Evolutionary conservation across 768 basidiomycete genomes (phyloP), one percentile per base, ranked within the genome.

Genomic region (Lenzites betulinus): DNA sequence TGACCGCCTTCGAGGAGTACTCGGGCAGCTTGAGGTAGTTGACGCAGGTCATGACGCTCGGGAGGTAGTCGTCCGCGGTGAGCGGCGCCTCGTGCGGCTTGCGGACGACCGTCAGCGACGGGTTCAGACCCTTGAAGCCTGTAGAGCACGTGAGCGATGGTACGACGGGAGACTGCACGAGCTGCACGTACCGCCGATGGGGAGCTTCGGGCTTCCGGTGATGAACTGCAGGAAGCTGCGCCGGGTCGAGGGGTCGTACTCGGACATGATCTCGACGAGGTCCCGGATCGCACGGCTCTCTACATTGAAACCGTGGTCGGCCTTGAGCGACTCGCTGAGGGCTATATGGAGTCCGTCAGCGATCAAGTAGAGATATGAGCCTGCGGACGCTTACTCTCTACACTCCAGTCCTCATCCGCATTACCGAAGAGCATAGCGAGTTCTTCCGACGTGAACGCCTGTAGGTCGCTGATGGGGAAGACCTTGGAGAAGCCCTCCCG

Each of bases 11-110:
- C 26, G 89, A 87, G 57, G 91, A 93, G 73, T 98, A 98, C 69
- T 98, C 95, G 0, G 96, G 96, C 65, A 98, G 79, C 74, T 99
- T 99, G 70, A 99, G 78, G 71, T 94, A 96, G 75, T 95, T 94
- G 61, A 94, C 95, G 74, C 97, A 99, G 3, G 97, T 98, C 97
- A 98, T 98, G 30, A 98, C 95, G 68, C 93, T 95, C 0, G 95
- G 95, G 28, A 98, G 80, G 71, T 97, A 95, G 70, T 97, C 93
- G 71, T 98, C 94, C 7, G 96, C 92, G 7, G 85, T 86, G 58
- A 97, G 80, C 12, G 95, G 91, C 7, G 90, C 81, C 74, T 98
- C 97, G 66, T 96, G 95, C 9, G 93, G 95, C 75, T 98, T 98
- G 63, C 96, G 88, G 20, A 99, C 96, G 22, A 99, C 95, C 2